Percentiles rank a stretch among this genome's conserved stretches.
These are phyloP conservation scores for Rhodamnia rubescens DNA, from an alignment of 345 rosid species.

Conservation along the genomic window DNA sequence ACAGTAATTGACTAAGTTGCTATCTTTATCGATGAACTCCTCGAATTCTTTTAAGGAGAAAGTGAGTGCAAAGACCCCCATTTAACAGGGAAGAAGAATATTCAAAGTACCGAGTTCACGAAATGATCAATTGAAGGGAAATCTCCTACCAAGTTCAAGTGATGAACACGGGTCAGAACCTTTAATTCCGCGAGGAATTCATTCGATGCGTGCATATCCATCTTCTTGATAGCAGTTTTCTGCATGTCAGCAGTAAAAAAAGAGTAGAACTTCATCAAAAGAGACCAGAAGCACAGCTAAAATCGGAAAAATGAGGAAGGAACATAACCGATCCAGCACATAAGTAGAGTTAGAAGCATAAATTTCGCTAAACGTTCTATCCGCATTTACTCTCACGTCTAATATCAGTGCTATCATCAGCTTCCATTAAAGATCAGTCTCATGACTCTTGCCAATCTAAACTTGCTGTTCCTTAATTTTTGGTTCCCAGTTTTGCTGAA, in stretches of 20 bases:
- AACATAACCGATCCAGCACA: not conserved
- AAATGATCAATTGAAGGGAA: not conserved
- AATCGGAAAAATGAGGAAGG: not conserved
- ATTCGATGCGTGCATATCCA: conserved; percentile 85
- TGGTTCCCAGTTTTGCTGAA: not conserved
- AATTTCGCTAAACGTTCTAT: not conserved
- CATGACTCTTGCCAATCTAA: not conserved
- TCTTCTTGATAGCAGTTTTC: conserved; percentile 96
- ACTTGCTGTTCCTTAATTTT: not conserved
- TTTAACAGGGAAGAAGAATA: not conserved
- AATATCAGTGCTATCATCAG: not conserved
- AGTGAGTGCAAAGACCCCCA: not conserved
- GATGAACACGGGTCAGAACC: conserved; percentile 81
- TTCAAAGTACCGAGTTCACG: not conserved
- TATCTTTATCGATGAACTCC: not conserved
- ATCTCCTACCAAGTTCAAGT: conserved; percentile 63
- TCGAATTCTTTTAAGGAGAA: not conserved
- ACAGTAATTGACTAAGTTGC: not conserved
- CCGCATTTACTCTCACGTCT: not conserved
- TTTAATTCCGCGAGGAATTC: conserved; percentile 83
- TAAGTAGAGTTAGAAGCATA: not conserved
- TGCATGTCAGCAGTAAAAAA: conserved; percentile 10
- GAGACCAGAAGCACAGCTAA: not conserved
- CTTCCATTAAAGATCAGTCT: not conserved
- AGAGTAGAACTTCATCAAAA: not conserved